These are phyloP conservation scores for Sporisorium iseilematis-ciliati DNA, from an alignment of 1,284 basidiomycete genomes.

Conservation along the genomic window DNA sequence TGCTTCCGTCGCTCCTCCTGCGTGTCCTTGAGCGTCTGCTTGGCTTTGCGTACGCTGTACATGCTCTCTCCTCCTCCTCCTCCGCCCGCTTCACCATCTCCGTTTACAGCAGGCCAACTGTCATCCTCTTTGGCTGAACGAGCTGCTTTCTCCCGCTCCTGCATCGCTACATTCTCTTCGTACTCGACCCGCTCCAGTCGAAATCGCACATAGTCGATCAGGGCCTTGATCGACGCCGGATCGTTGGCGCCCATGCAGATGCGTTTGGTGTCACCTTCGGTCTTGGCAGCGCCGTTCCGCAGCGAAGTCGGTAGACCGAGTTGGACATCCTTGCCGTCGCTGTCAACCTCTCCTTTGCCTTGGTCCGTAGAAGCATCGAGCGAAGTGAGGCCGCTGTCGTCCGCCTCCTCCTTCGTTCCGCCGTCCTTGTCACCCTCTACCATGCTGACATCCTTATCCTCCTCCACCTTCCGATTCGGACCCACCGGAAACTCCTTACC, in stretches of 20 bases:
- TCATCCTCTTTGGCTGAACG: constrained; percentile 13
- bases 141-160: constrained; percentile 32
- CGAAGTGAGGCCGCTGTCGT: constrained; percentile 40
- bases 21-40: constrained; percentile 44
- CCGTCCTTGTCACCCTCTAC: constrained; percentile 1
- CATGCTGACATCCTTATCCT: constrained; percentile 15
- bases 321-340: constrained; percentile 2
- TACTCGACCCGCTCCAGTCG: constrained; percentile 43
- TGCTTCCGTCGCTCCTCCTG: constrained; percentile 44
- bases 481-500: constrained; percentile 30
- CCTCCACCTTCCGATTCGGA: constrained; percentile 9
- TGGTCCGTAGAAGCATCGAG: constrained; percentile 22
- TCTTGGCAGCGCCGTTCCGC: not conserved
- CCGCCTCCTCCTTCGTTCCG: constrained; percentile 17
- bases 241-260: constrained; percentile 56
- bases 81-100: not conserved
- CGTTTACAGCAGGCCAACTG: not conserved
- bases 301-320: constrained; percentile 24
- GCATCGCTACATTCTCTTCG: constrained; percentile 42
- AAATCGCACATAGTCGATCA: constrained; percentile 39
- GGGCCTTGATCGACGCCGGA: constrained; percentile 30
- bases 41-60: constrained; percentile 45
- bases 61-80: constrained; percentile 27
- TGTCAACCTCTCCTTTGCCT: constrained; percentile 3
- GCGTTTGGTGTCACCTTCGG: constrained; percentile 1